Base-by-base conservation (phyloP, 1,284 basidiomycete genomes). In the Coriolopsis trogii region DNA sequence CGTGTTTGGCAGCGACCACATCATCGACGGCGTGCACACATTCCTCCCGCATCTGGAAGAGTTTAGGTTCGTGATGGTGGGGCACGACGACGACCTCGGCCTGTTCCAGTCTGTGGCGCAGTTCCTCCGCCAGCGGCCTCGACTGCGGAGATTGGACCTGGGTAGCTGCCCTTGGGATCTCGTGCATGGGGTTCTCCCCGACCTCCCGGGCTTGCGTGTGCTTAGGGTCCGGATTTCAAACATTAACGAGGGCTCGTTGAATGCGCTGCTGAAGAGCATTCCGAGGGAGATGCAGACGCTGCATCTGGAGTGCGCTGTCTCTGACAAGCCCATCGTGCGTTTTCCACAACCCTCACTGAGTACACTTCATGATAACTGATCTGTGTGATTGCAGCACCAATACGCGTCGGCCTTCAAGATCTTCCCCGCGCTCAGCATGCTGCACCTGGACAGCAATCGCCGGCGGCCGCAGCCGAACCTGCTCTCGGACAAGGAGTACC, bases 161-260 rank as follows among this genome's bases (percentile, higher is more conserved):
- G 84, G 83, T 3, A 73, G 67, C 54, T 86, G 84, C 62, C 82
- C 84, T 1, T 85, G 81, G 79, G 82, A 85, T 33, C 65, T 85
- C 21, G 77, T 81, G 13, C 68, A 73, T 10, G 68, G 67, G 15
- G 66, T 85, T 12, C 65, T 86, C 8, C 78, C 79, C 0, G 76
- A 76, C 20, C 67, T 85, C 21, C 67, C 60, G 1, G 73, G 73
- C 13, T 64, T 87, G 46, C 70, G 81, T 10, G 82, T 80, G 9
- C 65, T 87, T 9, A 75, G 82, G 29, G 78, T 83, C 24, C 69
- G 76, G 33, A 82, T 85, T 48, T 71, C 75, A 5, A 78, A 78
- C 48, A 59, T 83, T 42, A 76, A 69, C 4, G 67, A 71, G 43
- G 53, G 59, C 0, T 66, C 74, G 2, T 56, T 81, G 4, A 51